Base-by-base conservation (phyloP, 2,329 filamentous ascomycete genomes). In the Sporothrix curviconia region DNA sequence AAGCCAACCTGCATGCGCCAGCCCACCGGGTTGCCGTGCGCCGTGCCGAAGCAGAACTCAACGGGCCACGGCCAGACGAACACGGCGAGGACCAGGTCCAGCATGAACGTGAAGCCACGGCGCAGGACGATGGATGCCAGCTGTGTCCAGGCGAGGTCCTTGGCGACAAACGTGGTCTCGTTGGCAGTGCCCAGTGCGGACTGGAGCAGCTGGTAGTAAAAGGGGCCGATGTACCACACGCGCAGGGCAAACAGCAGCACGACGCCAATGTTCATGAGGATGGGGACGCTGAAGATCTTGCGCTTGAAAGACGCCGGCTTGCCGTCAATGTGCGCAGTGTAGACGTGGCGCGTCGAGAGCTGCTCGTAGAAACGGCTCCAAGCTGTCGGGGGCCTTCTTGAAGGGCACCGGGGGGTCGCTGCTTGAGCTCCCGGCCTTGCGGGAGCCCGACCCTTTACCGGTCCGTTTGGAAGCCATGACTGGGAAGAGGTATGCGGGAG, bases 1-100 rank as follows among this genome's bases (percentile, higher is more conserved):
- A 96, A 96, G 7, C 92, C 90, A 36, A 92, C 73, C 30, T 70
- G 77, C 71, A 82, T 82, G 50, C 92, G 83, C 90, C 92, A 96
- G 39, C 73, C 70, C 37, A 85, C 75, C 0, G 91, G 90, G 62
- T 74, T 88, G 66, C 75, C 79, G 63, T 80, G 72, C 9, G 69
- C 71, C 59, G 70, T 71, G 58, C 85, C 87, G 14, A 84, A 69
- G 65, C 87, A 80, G 70, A 95, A 91, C 63, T 86, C 83, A 53
- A 83, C 72, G 1, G 87, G 87, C 87, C 87, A 91, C 7, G 85
- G 81, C 74, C 85, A 84, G 57, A 91, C 77, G 59, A 89, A 83
- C 37, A 84, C 72, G 63, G 83, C 76, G 19, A 91, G 78, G 28
- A 84, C 60, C 61, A 89, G 90, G 72, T 97, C 92, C 37, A 92